These are phyloP conservation scores for Gnomoniopsis sp. DNA, from an alignment of 2,329 filamentous ascomycete genomes.

Conservation along the genomic window DNA sequence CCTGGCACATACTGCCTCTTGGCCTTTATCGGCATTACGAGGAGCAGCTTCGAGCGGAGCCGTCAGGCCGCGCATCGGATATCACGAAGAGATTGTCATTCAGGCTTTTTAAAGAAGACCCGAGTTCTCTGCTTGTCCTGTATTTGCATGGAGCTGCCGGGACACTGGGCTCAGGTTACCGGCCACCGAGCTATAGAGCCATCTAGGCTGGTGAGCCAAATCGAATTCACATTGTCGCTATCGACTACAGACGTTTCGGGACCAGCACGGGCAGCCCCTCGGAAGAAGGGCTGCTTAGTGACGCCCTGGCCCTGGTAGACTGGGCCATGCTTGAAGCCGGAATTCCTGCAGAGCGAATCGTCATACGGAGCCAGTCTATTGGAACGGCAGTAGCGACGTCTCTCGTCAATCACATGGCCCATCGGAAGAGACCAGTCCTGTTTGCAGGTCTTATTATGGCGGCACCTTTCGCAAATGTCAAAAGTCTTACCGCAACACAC, in stretches of 20 bases:
- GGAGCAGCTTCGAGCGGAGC: slow-evolving; percentile 37
- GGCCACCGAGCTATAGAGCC: slow-evolving; percentile 53
- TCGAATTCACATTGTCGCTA: slow-evolving; percentile 54
- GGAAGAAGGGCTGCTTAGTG: slow-evolving; percentile 50
- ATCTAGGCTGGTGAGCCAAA: slow-evolving; percentile 45
- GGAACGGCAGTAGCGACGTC: slow-evolving; percentile 44
- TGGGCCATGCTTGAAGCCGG: slow-evolving; percentile 50
- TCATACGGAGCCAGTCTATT: slow-evolving; percentile 56
- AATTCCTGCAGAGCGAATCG: slow-evolving; percentile 51
- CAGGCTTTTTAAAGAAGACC: slow-evolving; percentile 40
- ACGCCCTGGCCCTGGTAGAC: slow-evolving; percentile 48
- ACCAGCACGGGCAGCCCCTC: slow-evolving; percentile 49
- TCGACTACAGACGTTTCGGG: slow-evolving; percentile 63
- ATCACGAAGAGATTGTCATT: slow-evolving; percentile 36
- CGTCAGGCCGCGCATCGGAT: slow-evolving; percentile 30
- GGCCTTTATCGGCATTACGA: slow-evolving; percentile 62
- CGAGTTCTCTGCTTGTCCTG: slow-evolving; percentile 39
- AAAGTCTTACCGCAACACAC: slow-evolving; percentile 53
- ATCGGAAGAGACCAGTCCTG: slow-evolving; percentile 31
- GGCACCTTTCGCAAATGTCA: slow-evolving; percentile 54
- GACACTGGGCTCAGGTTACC: slow-evolving; percentile 51
- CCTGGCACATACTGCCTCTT: slow-evolving; percentile 73
- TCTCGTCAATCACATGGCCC: slow-evolving; percentile 28
- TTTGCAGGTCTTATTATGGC: slow-evolving; percentile 55
- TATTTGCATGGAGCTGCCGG: slow-evolving; percentile 56